Base-by-base conservation (phyloP, 2,329 filamentous ascomycete species). In the Parastagonospora nodorum region DNA sequence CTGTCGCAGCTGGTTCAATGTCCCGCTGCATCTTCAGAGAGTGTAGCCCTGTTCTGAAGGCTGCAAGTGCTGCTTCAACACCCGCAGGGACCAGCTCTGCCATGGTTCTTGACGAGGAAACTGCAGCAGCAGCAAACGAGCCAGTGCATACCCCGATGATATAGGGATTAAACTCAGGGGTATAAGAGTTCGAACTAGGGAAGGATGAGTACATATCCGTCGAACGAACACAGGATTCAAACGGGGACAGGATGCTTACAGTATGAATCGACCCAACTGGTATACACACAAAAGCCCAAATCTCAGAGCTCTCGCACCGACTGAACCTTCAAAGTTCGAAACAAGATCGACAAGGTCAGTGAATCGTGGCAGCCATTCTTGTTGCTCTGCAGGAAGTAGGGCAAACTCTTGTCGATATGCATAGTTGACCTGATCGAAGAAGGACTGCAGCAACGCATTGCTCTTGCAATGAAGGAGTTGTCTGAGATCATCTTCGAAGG, bases 391-490 rank as follows among this genome's bases (percentile, higher is more conserved):
- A 10, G 74, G 59, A 36, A 69, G 55, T 24, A 42, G 38, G 38
- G 69, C 64, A 44, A 78, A 70, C 55, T 78, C 75, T 42, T 68
- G 64, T 15, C 76, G 71, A 51, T 78, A 56, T 47, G 75, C 76
- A 68, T 73, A 63, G 48, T 69, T 74, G 45, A 69, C 75, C 65
- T 69, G 73, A 51, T 78, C 73, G 48, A 79, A 71, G 57, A 79
- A 79, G 5, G 69, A 67, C 9, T 67, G 68, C 19, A 78, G 54
- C 7, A 78, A 50, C 14, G 72, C 72, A 59, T 77, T 72, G 58
- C 76, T 71, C 57, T 77, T 77, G 47, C 6, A 19, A 33, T 48
- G 45, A 2, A 48, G 30, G 16, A 48, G n/a, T 48, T 72, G 72
- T 43, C 69, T 72, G 51, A 78, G 73, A 44, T 74, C 72, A 41